Base-by-base conservation (phyloP, 495 filamentous ascomycete species). In the Lepidopterella palustris region DNA sequence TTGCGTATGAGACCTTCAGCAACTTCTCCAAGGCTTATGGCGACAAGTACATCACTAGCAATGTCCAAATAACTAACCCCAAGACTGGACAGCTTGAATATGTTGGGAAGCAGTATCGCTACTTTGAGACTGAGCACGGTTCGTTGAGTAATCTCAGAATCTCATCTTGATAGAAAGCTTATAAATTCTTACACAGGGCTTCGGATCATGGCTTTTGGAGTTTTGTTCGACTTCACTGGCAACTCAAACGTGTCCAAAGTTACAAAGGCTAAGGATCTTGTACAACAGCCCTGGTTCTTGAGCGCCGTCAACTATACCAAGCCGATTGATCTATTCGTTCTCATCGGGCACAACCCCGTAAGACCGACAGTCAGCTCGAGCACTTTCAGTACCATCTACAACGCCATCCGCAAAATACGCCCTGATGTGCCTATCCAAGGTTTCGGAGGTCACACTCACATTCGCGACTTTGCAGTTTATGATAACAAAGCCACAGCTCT, bases 11-110 rank as follows among this genome's bases (percentile, higher is more conserved):
- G 47, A 70, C 65, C 29, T 74, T 66, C 62, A 68, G 59, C 32
- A 64, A 71, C 18, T 72, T 77, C 29, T 56, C 67, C n/a, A 68
- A 68, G 21, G 61, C 71, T 4, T 76, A 74, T 54, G 73, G 76
- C 3, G 73, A 74, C 18, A 64, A 64, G 32, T 78, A 78, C 55
- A 55, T 77, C 25, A 76, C 74, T 5, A 76, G 73, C 61, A 77
- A 77, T 62, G 65, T 74, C 40, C 67, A 75, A 53, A 73, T 76
- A 24, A 55, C 60, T 13, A 68, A 71, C 40, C 58, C 66, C 11
- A 50, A 51, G 9, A 70, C 69, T 3, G 56, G 67, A 5, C 39
- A 71, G 45, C 71, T 62, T 42, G 71, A 71, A 45, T 66, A 68
- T 24, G 69, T 77, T 50, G 77, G 76, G 18, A 71, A 76, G 20